Percentiles rank a stretch among this genome's conserved stretches.
These are phyloP conservation scores for Pyricularia grisea DNA, from an alignment of 2,329 filamentous ascomycete species.

Conservation along the genomic window DNA sequence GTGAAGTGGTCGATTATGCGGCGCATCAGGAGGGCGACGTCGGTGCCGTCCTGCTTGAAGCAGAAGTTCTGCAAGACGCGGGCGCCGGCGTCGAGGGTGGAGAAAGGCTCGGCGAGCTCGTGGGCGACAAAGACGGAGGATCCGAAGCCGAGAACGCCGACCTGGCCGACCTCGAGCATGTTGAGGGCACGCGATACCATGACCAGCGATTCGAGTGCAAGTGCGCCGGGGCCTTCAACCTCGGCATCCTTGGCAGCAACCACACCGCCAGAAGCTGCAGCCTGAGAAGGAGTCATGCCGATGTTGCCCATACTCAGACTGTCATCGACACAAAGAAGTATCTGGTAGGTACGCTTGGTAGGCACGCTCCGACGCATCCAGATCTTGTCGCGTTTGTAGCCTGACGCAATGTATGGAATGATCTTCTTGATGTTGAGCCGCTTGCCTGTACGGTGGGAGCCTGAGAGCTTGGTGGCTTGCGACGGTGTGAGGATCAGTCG, in stretches of 20 bases:
- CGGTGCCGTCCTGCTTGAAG: slow-evolving; percentile 78
- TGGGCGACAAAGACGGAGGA: slow-evolving; percentile 76
- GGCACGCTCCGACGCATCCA: slow-evolving; percentile 95
- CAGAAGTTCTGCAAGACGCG: slow-evolving; percentile 75
- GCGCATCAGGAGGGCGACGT: slow-evolving; percentile 70
- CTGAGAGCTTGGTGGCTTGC: slow-evolving; percentile 89
- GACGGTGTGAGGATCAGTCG: slow-evolving; percentile 92
- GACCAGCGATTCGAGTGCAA: slow-evolving; percentile 90
- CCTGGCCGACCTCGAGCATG: slow-evolving; percentile 90
- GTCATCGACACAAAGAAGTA: slow-evolving; percentile 95
- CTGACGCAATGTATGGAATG: slow-evolving; percentile 96
- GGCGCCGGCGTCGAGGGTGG: slow-evolving; percentile 66
- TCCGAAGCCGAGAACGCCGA: slow-evolving; percentile 88
- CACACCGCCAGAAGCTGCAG: slow-evolving; percentile 30
- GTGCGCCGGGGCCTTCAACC: slow-evolving; percentile 50
- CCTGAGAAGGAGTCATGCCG: slow-evolving; percentile 78
- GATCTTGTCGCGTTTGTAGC: slow-evolving; percentile 99
- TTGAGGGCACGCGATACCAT: slow-evolving; percentile 79
- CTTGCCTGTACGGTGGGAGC: slow-evolving; percentile 94
- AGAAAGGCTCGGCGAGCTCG: slow-evolving; percentile 77
- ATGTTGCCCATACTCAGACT: slow-evolving; percentile 82
- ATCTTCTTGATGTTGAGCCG: slow-evolving; percentile 99
- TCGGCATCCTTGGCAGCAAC: slow-evolving; percentile 13
- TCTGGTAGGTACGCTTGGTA: slow-evolving; percentile 91
- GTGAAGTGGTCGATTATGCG: slow-evolving; percentile 76